Evolutionary conservation across 2,329 filamentous ascomycete genomes (phyloP), one percentile per base, ranked within the genome.

Genomic region (Ustulina deusta): DNA sequence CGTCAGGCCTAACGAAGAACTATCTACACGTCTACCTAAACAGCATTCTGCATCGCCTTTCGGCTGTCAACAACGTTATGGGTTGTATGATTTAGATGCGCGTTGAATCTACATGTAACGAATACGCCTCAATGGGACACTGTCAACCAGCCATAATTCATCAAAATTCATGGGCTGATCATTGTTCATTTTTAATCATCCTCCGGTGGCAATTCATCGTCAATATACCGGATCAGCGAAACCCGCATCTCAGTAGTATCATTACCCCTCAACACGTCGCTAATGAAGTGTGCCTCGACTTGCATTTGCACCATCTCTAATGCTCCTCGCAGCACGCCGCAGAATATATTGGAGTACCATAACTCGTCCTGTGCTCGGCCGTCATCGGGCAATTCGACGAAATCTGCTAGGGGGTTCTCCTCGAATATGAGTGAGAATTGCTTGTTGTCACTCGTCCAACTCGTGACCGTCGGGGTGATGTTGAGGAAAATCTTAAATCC

Each of bases 221-320:
- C 96, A 74, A 99, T 97, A 78, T 97, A 97, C 74, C 95, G 88
- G 75, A 98, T 88, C 75, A 99, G 82, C 32, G 93, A 93, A 76
- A 99, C 91, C 76, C 95, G 88, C 93, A 99, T 97, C 84, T 99
- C 96, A 0, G 96, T 99, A 20, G 93, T 95, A 78, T 99, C 96
- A 76, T 97, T 95, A 2, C 96, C 96, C 64, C 94, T 89, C 68
- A 99, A 84, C 36, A 97, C 87, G 79, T 99, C 96, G 79, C 93
- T 97, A 76, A 97, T 92, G 79, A 98, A 99, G 78, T 97, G 94
- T 54, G 93, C 93, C 79, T 99, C 95, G 3, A 98, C 94, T 81
- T 98, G 96, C 93, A 98, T 97, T 86, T 98, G 95, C 77, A 98
- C 95, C 96, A 99, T 99, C 81, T 99, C 96, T 66, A 99, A 81